These are phyloP conservation scores for Globisporangium cylindrosporum DNA, from an alignment of 352 stramenopile species.

Conservation along the genomic window DNA sequence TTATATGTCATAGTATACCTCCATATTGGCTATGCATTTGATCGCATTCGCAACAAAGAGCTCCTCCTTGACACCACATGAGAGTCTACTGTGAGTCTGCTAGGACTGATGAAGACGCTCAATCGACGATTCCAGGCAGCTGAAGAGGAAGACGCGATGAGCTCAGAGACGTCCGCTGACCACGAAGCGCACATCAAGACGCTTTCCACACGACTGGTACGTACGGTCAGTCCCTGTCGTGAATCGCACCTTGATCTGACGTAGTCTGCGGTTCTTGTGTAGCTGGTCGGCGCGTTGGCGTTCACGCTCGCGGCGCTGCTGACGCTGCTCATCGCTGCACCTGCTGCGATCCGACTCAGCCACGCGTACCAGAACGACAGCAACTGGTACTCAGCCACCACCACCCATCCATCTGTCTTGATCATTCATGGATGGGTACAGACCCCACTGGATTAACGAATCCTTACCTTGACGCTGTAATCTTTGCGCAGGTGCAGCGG, in stretches of 20 bases:
- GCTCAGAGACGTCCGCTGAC: not conserved
- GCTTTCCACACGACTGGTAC: slow-evolving; percentile 28
- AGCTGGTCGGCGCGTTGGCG: slow-evolving; percentile 34
- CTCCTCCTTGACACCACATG: slow-evolving; percentile 10
- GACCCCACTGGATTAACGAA: too few relatives aligned
- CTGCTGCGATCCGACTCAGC: slow-evolving; percentile 40
- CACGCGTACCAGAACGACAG: slow-evolving; percentile 30
- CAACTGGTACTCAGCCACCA: slow-evolving; percentile 28
- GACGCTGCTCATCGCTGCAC: slow-evolving; percentile 37
- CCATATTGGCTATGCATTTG: too few relatives aligned
- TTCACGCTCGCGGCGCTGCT: slow-evolving; percentile 33
- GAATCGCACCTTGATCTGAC: not conserved
- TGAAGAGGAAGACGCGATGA: not conserved
- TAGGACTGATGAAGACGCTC: slow-evolving; percentile 48
- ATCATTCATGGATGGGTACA: too few relatives aligned
- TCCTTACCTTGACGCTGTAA: not conserved
- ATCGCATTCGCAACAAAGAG: too few relatives aligned
- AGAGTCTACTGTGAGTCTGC: slow-evolving; percentile 41
- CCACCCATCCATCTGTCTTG: not conserved
- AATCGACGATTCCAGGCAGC: slow-evolving; percentile 15
- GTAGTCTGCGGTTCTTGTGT: not conserved
- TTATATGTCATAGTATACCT: too few relatives aligned
- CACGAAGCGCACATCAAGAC: not conserved
- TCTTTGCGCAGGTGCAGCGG: slow-evolving; percentile 1
- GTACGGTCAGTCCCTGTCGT: not conserved